phyloP scores from a whole-genome alignment of 1,284 basidiomycete species.

The Coniophora puteana region DNA sequence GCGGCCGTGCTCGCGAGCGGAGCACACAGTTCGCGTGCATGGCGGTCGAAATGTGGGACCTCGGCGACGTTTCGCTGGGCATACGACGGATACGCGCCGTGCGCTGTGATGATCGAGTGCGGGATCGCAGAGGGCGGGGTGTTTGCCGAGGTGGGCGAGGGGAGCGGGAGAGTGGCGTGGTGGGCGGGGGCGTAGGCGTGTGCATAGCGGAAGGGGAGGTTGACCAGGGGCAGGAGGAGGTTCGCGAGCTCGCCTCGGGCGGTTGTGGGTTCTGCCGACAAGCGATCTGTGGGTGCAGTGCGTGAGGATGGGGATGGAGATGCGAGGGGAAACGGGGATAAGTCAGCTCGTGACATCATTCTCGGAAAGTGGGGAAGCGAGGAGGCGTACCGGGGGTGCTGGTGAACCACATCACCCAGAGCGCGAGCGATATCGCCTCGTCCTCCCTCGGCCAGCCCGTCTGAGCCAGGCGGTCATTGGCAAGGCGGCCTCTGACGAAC shows the following conservation, averaged over 20 bases:
- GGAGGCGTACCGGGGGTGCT: slow-evolving; percentile 40
- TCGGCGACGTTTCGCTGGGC: no score
- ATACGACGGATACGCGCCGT: slow-evolving; percentile 58
- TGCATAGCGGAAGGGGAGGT: slow-evolving; percentile 39
- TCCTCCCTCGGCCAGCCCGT: slow-evolving; percentile 58
- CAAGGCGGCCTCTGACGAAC: slow-evolving; percentile 43
- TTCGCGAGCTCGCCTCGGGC: slow-evolving; percentile 43
- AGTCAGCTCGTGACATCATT: no score
- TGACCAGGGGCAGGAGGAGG: slow-evolving; percentile 53
- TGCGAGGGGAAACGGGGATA: no score
- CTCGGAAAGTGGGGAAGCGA: neutral
- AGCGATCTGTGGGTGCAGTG: slow-evolving; percentile 34
- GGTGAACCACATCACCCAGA: slow-evolving; percentile 67
- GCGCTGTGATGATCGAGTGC: slow-evolving; percentile 42
- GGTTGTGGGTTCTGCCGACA: slow-evolving; percentile 36
- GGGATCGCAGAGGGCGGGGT: slow-evolving; percentile 20
- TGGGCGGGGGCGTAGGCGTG: slow-evolving; percentile 56
- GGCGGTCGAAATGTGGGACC: no score
- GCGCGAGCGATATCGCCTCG: slow-evolving; percentile 43
- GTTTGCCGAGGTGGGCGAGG: slow-evolving; percentile 11
- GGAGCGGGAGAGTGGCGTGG: slow-evolving; percentile 52
- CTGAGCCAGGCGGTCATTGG: slow-evolving; percentile 29
- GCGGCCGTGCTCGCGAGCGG: slow-evolving; percentile 57
- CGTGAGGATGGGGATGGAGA: neutral
- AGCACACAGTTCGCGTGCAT: slow-evolving; percentile 34